phyloP scores from a whole-genome alignment of 768 basidiomycete genomes.

The Tylopilus felleus region DNA sequence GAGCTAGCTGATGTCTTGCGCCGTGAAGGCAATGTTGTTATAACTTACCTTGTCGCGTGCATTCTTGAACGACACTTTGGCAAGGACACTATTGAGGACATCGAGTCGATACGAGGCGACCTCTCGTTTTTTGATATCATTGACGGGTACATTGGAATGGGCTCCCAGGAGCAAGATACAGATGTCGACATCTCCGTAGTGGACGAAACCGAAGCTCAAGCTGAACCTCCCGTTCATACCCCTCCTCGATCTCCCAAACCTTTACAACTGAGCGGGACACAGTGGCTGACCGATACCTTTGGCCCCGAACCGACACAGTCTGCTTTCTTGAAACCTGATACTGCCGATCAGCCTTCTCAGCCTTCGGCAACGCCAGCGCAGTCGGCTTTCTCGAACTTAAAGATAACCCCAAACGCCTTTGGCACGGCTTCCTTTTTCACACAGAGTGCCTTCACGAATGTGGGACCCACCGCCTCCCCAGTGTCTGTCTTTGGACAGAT shows the following conservation, averaged over 20 bases:
- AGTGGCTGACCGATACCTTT: slow-evolving; percentile 33
- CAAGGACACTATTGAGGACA: slow-evolving; percentile 72
- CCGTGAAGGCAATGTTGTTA: slow-evolving; percentile 59
- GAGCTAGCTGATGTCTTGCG: slow-evolving; percentile 60
- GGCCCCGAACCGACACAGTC: slow-evolving; percentile 28
- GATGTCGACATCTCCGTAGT: slow-evolving; percentile 25
- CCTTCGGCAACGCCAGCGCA: slow-evolving; percentile 9
- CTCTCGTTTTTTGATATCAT: slow-evolving; percentile 62
- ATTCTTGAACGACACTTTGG: slow-evolving; percentile 86
- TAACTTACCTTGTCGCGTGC: slow-evolving; percentile 88
- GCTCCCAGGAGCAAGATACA: slow-evolving; percentile 23
- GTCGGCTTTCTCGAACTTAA: slow-evolving; percentile 37
- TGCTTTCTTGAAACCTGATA: slow-evolving; percentile 11
- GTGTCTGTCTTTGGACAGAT: slow-evolving; percentile 8
- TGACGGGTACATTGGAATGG: slow-evolving; percentile 48
- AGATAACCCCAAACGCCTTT: slow-evolving; percentile 35
- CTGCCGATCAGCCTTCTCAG: slow-evolving; percentile 13
- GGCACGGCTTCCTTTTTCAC: slow-evolving; percentile 23
- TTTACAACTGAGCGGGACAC: slow-evolving; percentile 29
- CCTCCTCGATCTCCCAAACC: slow-evolving; percentile 6
- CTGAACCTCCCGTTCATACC: not conserved
- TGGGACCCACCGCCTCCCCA: not conserved
- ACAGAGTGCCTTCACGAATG: slow-evolving; percentile 4
- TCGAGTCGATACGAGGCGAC: slow-evolving; percentile 60
- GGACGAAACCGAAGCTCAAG: slow-evolving; percentile 21